Evolutionary conservation across 2,329 filamentous ascomycete species (phyloP), one percentile per base, ranked within the genome.

Genomic region (Colletotrichum phormii): DNA sequence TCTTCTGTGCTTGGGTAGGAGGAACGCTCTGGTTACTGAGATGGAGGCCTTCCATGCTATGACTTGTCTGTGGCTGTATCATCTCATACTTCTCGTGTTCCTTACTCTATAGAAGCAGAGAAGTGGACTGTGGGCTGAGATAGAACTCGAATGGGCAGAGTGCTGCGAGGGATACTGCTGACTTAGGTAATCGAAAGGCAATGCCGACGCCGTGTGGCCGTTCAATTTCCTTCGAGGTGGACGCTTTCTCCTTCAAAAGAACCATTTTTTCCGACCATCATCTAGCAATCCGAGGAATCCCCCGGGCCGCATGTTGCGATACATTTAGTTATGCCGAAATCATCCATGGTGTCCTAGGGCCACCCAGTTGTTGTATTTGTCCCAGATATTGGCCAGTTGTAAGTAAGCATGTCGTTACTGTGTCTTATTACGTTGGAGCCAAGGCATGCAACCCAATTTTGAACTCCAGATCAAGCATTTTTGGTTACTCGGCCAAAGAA

Each of bases 11-110:
- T 55, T 49, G 65, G 26, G 7, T 37, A n/a, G 15, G 46, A 26
- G 15, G 22, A 46, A 51, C 49, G 13, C 22, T 9, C 18, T 18
- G 31, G n/a, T 22, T 42, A 24, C n/a, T 24, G 35, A 57, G 31
- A 64, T 37, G 12, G 54, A 31, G 15, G 35, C n/a, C 37, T 65
- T 35, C 42, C 18, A 58, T 61, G 68, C 61, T 67, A 49, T 67
- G 63, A 67, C 68, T 37, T 24, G 54, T 65, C 61, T 59, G 61
- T 70, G 61, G 18, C 26, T 46, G 26, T 57, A 18, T 31, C 18
- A 12, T 57, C 51, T n/a, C 66, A 57, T 49, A 24, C 11, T 60
- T 18, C 26, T 46, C 4, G 46, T 55, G 15, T 11, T 7, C n/a
- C 53, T 29, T 5, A 11, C 13, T 29, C 11, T 26, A 35, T 49